Evolutionary conservation across 768 basidiomycete species (phyloP).

Genomic region (Fomitopsis pulvina): DNA sequence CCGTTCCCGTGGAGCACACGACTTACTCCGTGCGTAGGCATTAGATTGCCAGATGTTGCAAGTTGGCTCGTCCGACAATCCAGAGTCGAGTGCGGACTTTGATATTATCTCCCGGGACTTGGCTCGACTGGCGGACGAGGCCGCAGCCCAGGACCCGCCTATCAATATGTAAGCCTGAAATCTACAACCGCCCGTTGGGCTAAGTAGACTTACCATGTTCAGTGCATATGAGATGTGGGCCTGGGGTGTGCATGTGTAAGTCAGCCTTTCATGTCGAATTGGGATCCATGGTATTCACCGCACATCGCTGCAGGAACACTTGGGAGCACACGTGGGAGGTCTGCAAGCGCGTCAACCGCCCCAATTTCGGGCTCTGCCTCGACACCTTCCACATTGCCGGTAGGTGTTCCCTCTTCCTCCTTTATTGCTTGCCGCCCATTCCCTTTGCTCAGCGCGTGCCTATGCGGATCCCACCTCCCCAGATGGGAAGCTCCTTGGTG

Average conservation of each 20-base stretch:
- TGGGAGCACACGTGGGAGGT: conserved; percentile 27
- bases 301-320: conserved; percentile 16
- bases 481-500: conserved; percentile 10
- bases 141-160: conserved; percentile 20
- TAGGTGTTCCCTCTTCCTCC: conserved; percentile 6
- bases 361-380: conserved; percentile 26
- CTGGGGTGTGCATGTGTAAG: conserved; percentile 25
- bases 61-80: conserved; percentile 23
- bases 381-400: conserved; percentile 27
- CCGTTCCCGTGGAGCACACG: background rate
- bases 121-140: conserved; percentile 21
- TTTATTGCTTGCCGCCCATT: background rate
- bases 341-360: conserved; percentile 22
- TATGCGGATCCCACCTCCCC: conserved; percentile 20
- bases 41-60: conserved; percentile 23
- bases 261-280: background rate
- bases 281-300: background rate
- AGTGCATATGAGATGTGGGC: conserved; percentile 30
- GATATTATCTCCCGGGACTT: conserved; percentile 24
- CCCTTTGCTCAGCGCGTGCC: conserved; percentile 15
- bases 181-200: background rate
- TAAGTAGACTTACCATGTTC: background rate
- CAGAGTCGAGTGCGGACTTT: conserved; percentile 16
- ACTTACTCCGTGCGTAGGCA: conserved; percentile 10
- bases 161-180: conserved; percentile 19